Conservation (phyloP, 352 stramenopile genomes). For the Globisporangium paddicum region DNA sequence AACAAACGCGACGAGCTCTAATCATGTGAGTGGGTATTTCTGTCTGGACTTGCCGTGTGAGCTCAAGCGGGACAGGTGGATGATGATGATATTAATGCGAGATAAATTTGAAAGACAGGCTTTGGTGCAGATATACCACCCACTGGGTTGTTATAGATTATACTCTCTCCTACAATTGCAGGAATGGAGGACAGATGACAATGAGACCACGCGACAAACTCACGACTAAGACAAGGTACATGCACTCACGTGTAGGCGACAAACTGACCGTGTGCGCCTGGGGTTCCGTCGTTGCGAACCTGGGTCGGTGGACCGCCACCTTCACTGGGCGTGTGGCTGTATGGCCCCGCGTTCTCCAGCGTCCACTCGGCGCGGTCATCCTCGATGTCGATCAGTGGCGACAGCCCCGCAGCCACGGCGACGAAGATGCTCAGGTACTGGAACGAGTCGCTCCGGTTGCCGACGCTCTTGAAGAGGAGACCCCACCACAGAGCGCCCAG, state of each 20-base stretch:
- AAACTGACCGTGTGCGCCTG: neutral
- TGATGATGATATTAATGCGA: too few relatives aligned
- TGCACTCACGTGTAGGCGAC: neutral
- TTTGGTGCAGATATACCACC: too few relatives aligned
- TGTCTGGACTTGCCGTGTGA: neutral
- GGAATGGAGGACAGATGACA: neutral
- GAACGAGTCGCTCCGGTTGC: conserved; percentile 16
- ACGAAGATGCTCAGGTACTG: conserved; percentile 29
- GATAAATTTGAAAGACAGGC: too few relatives aligned
- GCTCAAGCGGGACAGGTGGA: neutral
- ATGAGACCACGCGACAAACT: neutral
- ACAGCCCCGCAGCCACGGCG: conserved; percentile 5
- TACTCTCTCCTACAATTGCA: neutral
- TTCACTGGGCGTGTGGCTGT: conserved; percentile 1
- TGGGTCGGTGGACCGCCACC: neutral
- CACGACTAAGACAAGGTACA: too few relatives aligned
- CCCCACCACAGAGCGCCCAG: conserved; percentile 33
- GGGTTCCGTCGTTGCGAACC: neutral
- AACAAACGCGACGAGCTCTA: conserved; percentile 53
- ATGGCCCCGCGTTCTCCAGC: neutral
- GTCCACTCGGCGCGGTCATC: neutral
- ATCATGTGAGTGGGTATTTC: neutral
- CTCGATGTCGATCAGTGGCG: conserved; percentile 6
- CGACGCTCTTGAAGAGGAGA: conserved; percentile 35
- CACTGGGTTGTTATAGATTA: too few relatives aligned